Evolutionary conservation across 2,329 filamentous ascomycete species (phyloP).

Genomic region (Fusarium dlaminii): DNA sequence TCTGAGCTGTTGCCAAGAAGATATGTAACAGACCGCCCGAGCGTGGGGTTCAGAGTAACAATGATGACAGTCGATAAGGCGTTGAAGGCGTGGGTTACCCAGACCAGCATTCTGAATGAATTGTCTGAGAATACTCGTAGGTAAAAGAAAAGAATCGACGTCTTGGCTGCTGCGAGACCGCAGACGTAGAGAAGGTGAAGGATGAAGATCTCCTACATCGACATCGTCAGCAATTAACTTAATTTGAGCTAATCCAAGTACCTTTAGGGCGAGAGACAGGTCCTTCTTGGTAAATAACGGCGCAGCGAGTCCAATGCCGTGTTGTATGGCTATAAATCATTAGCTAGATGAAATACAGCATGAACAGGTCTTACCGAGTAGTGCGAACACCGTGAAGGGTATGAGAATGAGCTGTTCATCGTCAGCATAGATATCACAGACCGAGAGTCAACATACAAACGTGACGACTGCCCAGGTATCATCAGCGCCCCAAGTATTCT

Average conservation of each 20-base stretch:
- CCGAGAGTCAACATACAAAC: neutral
- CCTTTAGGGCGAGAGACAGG: neutral
- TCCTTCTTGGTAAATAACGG: neutral
- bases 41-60: neutral
- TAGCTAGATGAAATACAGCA: rapidly evolving
- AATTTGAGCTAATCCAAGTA: rapidly evolving
- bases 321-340: neutral
- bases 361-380: neutral
- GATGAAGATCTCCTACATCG: neutral
- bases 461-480: neutral
- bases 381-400: neutral
- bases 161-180: neutral
- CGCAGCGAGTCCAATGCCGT: neutral
- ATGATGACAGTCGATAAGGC: rapidly evolving
- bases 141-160: conserved; percentile 4
- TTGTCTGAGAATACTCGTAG: neutral
- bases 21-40: neutral
- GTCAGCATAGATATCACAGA: neutral
- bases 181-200: neutral
- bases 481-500: neutral
- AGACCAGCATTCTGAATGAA: neutral
- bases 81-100: neutral
- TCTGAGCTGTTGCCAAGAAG: neutral
- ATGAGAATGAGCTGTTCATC: neutral
- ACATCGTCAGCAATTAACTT: neutral